These are phyloP conservation scores for Populus deltoides DNA, from an alignment of 345 rosid species.

Conservation along the genomic window DNA sequence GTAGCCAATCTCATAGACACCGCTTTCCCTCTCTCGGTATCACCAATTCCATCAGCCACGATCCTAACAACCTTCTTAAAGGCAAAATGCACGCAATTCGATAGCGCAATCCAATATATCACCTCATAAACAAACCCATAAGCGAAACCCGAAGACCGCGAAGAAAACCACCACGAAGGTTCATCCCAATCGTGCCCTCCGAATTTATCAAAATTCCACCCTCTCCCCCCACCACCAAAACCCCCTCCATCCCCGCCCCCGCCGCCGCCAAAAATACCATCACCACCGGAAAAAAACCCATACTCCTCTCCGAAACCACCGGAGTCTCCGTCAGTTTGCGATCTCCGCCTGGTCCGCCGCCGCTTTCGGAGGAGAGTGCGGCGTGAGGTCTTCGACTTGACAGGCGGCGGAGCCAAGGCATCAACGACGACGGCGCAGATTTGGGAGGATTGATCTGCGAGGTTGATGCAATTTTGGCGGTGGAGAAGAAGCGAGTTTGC, in stretches of 20 bases:
- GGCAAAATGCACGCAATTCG: slow-evolving; percentile 82
- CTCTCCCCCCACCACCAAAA: slow-evolving; percentile 38
- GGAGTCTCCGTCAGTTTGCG: slow-evolving; percentile 39
- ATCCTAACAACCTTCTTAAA: slow-evolving; percentile 66
- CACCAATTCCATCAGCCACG: slow-evolving; percentile 28
- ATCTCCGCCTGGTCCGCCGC: slow-evolving; percentile 55
- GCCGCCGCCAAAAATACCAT: slow-evolving; percentile 48
- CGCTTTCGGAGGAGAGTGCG: slow-evolving; percentile 50
- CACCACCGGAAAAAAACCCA: slow-evolving; percentile 42
- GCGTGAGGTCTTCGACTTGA: slow-evolving; percentile 39
- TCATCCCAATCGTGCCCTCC: slow-evolving; percentile 69
- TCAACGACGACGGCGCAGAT: slow-evolving; percentile 38
- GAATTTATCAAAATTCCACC: slow-evolving; percentile 63
- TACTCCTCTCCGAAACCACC: slow-evolving; percentile 46
- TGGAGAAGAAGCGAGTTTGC: slow-evolving; percentile 44
- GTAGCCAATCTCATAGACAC: slow-evolving; percentile 47
- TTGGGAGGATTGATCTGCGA: slow-evolving; percentile 36
- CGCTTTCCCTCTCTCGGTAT: slow-evolving; percentile 56
- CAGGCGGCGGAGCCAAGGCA: slow-evolving; percentile 53
- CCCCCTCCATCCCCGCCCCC: slow-evolving; percentile 29
- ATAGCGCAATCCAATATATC: slow-evolving; percentile 82
- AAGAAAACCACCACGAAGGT: slow-evolving; percentile 42
- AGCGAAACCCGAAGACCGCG: slow-evolving; percentile 49
- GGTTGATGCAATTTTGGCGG: slow-evolving; percentile 27
- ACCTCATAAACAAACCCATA: slow-evolving; percentile 85